Evolutionary conservation across 805 yeast species (phyloP), one percentile per base, ranked within the genome.

Genomic region (Jamesozyma hellenica): DNA sequence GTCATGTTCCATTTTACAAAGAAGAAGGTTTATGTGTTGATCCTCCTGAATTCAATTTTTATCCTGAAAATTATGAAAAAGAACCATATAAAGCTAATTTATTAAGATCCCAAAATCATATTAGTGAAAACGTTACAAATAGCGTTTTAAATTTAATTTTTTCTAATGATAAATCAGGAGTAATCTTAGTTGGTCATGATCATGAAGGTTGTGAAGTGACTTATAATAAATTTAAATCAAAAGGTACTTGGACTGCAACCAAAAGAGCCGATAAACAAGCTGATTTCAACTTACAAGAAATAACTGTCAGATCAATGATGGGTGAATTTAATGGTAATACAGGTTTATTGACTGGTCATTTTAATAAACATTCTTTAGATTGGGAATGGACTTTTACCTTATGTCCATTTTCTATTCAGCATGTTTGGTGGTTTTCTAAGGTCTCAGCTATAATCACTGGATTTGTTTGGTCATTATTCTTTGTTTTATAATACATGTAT

Each of bases 391-490:
- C 70, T 21, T 90, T 76, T 63, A 60, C 72, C 5, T 65, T 81
- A 43, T 92, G 98, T 63, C 79, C 87, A 13, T 90, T 90, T 58
- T 71, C 74, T 2, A 74, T 85, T 10, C 96, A 88, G 63, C 96
- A 88, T 57, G 75, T 82, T 39, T 92, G 98, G 98, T 92, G 98
- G 98, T 83, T 73, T 7, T 71, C 94, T 2, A 79, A 83, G 52
- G 70, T 79, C 1, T 50, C 72, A 6, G 56, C 70, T 3, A 41
- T 71, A 1, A 38, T 76, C 10, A 61, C 74, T 0, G 48, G 67
- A 0, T 41, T 73, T 4, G 42, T 70, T 5, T 58, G 60, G 26
- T 67, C 75, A 0, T 34, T 63, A 13, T 44, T 31, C 15, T 19
- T 43, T 21, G 35, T 45, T 7, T 41, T 36, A 17, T 42, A 23